Conservation (phyloP, 805 yeast species). For the Barnettozyma siamensis region DNA sequence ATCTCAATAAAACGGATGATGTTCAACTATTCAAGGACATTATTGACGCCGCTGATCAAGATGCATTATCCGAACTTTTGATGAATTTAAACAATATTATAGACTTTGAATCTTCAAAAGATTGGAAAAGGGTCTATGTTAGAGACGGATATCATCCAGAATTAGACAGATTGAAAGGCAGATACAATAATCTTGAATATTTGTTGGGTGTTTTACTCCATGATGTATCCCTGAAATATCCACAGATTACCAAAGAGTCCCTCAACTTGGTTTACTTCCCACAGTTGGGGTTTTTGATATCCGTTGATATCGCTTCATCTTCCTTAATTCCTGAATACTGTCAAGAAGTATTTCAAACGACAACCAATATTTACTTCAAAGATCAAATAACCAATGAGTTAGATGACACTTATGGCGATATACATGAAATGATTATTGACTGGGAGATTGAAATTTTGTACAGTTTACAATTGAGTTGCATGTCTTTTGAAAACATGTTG, state of each 20-base stretch:
- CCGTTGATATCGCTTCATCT: conserved; percentile 15
- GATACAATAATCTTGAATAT: conserved; percentile 24
- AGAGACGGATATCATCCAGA: conserved; percentile 26
- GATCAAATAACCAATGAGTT: conserved; percentile 25
- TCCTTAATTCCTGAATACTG: conserved; percentile 19
- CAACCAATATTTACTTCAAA: conserved; percentile 33
- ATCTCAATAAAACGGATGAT: neutral
- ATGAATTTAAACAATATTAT: conserved; percentile 24
- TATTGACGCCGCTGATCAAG: conserved; percentile 9
- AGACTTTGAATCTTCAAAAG: conserved; percentile 33
- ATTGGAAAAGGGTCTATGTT: conserved; percentile 25
- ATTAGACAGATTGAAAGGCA: conserved; percentile 20
- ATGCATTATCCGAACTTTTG: conserved; percentile 10
- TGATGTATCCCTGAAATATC: conserved; percentile 8
- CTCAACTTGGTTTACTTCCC: conserved; percentile 39
- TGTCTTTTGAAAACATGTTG: conserved; percentile 13
- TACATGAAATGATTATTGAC: conserved; percentile 35
- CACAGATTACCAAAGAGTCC: conserved; percentile 9
- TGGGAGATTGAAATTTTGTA: conserved; percentile 36
- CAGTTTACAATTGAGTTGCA: conserved; percentile 24
- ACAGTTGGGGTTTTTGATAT: conserved; percentile 38
- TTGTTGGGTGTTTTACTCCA: conserved; percentile 24
- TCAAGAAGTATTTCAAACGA: conserved; percentile 34
- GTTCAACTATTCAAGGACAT: conserved; percentile 15
- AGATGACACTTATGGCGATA: conserved; percentile 37